Evolutionary conservation across 1,284 basidiomycete species (phyloP), one percentile per base, ranked within the genome.

Genomic region (Pseudozyma sp.): DNA sequence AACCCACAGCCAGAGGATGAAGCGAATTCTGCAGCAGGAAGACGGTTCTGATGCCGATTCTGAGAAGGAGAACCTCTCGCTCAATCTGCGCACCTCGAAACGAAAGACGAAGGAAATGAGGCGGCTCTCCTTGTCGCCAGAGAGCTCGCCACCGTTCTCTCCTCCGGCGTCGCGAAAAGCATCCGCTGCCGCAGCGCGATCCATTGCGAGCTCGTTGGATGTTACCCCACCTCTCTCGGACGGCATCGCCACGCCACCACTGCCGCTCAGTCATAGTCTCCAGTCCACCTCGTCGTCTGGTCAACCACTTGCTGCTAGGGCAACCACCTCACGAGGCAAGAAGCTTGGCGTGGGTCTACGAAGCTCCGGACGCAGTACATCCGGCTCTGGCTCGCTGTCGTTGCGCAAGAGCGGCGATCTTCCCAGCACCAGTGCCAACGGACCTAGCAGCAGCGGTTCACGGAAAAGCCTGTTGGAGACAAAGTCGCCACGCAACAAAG

Each of bases 1-100:
- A 38, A 72, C 70, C 11, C 70, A 66, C 57, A 76, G 65, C 31
- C 69, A 71, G 36, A 58, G 42, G 21, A 16, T 71, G 16, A 50
- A 34, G 0, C 68, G 68, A 14, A 50, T 74, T 4, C 53, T 70
- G 50, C 36, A 21, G 5, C 8, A 11, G 3, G 25, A 56, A 6
- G 52, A 54, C 39, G 58, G 68, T 18, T 13, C 52, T 9, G 70
- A 72, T 11, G 52, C 48, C 7, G 38, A 67, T 0, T 21, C 39
- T 6, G 60, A 52, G 10, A 58, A 60, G 34, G 63, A 62, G 38
- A 52, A 76, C n/a, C 42, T 59, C 4, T 65, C 62, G 31, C 66
- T 74, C 43, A 42, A 44, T 16, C 7, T 73, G 16, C 60, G 54
- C 7, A 19, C 57, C 2, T 16, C 51, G 5, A 64, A 47, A 40